Evolutionary conservation across 2,329 filamentous ascomycete genomes (phyloP).

Genomic region (Cadophora gregata): DNA sequence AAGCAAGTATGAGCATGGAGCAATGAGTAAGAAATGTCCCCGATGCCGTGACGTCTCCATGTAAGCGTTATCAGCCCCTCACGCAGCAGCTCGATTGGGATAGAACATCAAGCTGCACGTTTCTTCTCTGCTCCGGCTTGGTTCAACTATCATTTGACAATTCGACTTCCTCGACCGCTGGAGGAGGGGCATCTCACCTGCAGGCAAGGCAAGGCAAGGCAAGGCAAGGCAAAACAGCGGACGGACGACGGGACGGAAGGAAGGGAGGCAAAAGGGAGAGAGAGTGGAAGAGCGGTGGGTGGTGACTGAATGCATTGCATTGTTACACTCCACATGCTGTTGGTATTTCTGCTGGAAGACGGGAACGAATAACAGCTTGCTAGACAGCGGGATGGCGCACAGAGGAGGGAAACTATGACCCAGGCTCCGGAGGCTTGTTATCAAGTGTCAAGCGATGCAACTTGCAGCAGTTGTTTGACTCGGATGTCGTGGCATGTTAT

Average conservation of each 20-base stretch:
- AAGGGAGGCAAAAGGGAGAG: neutral
- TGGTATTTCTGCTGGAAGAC: neutral
- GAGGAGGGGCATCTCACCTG: neutral
- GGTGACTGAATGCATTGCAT: neutral
- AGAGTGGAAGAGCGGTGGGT: neutral
- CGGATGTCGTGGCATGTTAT: neutral
- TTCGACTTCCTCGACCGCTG: neutral
- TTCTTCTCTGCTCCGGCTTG: neutral
- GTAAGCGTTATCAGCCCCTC: neutral
- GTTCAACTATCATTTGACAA: neutral
- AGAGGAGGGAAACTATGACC: neutral
- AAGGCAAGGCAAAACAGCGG: neutral
- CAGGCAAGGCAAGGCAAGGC: neutral
- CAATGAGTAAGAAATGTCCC: neutral
- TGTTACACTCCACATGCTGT: neutral
- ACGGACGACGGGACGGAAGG: neutral
- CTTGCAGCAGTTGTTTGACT: neutral
- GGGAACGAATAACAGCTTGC: neutral
- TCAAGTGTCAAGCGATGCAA: neutral
- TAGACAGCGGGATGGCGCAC: neutral
- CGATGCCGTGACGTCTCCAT: neutral
- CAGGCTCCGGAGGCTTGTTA: neutral
- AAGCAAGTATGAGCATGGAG: neutral
- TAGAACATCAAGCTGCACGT: neutral
- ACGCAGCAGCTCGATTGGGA: neutral